Base-by-base conservation (phyloP, 495 filamentous ascomycete species). In the Penicillium desertorum region DNA sequence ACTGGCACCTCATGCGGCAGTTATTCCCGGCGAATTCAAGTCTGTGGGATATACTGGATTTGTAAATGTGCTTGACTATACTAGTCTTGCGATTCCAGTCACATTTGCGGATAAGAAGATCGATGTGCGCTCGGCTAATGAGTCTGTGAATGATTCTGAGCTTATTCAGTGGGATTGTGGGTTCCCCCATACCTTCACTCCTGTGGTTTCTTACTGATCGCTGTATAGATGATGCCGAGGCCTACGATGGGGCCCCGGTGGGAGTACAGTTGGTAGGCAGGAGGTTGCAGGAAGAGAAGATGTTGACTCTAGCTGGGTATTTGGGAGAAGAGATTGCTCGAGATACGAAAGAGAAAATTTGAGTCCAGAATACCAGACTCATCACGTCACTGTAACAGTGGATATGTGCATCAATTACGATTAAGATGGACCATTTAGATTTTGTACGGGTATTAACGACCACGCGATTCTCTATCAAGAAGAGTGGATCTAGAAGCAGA, bases 1-100 rank as follows among this genome's bases (percentile, higher is more conserved):
- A 16, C 42, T 70, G 29, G 77, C 77, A 19, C 68, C 76, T 16
- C 71, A 75, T 50, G 74, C 76, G 22, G 77, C 84, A 1, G 81
- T 80, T 1, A 71, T 80, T 30, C 81, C 78, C 1, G 62, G 66
- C 1, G 66, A 71, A 55, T 85, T 79, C 60, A 57, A 57, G 11
- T 72, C 81, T 56, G 74, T 78, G 44, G 83, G 76, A 5, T 88
- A 86, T 57, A 73, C 75, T 1, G 62, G 56, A 1, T 79, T 79
- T 55, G 71, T 84, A 22, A 87, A 86, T 63, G 29, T 79, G 9
- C 59, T 86, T 34, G 84, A 88, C 60, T 86, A 86, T 56, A 82
- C 78, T 20, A 69, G 73, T 25, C 76, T 83, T 3, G 72, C 78
- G n/a, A 62, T 88, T 48, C 85, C 85, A 3, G 82, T 88, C 4